phyloP scores from a whole-genome alignment of 495 filamentous ascomycete species.

The Penicillium mononematosum region DNA sequence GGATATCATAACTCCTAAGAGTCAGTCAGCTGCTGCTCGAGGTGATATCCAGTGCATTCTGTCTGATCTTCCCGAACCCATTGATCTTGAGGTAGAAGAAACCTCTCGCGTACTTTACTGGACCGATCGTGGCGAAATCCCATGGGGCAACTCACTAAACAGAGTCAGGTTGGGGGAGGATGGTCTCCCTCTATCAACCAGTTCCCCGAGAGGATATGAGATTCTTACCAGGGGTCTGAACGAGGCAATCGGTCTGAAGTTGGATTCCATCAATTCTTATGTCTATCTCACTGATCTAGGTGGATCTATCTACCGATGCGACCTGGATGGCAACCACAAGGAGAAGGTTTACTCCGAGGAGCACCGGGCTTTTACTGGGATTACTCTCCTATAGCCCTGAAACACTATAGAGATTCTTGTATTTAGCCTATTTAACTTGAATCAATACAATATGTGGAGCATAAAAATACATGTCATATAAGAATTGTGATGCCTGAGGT shows the following conservation, averaged over 20 bases:
- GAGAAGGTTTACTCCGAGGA: constrained; percentile 26
- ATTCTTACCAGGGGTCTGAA: constrained; percentile 40
- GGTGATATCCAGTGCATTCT: constrained; percentile 41
- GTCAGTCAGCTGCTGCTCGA: constrained; percentile 20
- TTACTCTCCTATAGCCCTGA: constrained; percentile 12
- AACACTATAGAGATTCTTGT: neutral
- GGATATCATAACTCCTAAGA: constrained; percentile 31
- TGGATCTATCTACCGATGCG: constrained; percentile 45
- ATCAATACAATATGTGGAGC: neutral
- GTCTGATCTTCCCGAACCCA: constrained; percentile 47
- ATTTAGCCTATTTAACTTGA: neutral
- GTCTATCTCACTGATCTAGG: constrained; percentile 52
- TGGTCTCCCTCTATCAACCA: constrained; percentile 16
- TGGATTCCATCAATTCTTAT: constrained; percentile 37
- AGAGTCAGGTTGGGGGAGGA: constrained; percentile 17
- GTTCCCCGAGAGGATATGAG: constrained; percentile 16
- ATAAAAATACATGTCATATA: neutral
- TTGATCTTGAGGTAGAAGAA: constrained; percentile 51
- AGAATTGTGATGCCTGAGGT: too few species aligned
- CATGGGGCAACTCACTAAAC: constrained; percentile 49
- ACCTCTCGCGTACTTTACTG: constrained; percentile 43
- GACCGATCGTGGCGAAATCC: constrained; percentile 55
- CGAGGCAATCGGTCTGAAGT: constrained; percentile 50
- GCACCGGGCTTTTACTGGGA: constrained; percentile 32
- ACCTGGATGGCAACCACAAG: constrained; percentile 42